These are phyloP conservation scores for Bondarzewia mesenterica DNA, from an alignment of 1,284 basidiomycete genomes.

Conservation along the genomic window DNA sequence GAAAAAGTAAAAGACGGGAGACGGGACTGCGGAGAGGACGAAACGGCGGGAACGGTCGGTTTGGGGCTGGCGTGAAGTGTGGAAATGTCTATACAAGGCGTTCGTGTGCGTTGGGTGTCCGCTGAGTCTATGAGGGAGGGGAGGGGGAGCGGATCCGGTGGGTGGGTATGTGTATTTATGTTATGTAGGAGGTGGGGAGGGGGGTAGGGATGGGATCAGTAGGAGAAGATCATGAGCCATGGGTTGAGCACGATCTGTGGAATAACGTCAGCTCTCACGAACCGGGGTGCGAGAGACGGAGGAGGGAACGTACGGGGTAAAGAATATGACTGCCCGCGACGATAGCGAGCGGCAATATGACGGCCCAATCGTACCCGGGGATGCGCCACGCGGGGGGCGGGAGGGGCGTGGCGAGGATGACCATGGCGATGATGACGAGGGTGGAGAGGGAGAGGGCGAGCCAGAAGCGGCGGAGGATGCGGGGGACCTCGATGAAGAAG, in stretches of 20 bases:
- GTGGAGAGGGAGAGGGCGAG: conserved; percentile 50
- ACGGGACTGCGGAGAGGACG: no score
- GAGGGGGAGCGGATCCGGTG: not conserved
- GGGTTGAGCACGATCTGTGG: conserved; percentile 66
- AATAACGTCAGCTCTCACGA: not conserved
- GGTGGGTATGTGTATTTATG: no score
- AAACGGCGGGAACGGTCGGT: no score
- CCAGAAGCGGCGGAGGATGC: conserved; percentile 70
- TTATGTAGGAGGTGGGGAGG: not conserved
- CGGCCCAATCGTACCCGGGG: conserved; percentile 52
- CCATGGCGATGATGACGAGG: conserved; percentile 39
- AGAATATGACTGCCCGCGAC: conserved; percentile 58
- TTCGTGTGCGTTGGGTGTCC: no score
- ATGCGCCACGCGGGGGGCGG: conserved; percentile 60
- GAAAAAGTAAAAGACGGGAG: no score
- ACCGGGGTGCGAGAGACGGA: conserved; percentile 7
- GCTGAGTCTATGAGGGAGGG: no score
- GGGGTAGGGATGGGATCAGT: conserved; percentile 24
- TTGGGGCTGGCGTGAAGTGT: no score
- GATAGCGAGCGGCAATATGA: conserved; percentile 57
- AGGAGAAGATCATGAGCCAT: conserved; percentile 66
- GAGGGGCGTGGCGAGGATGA: conserved; percentile 41
- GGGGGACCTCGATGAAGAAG: conserved; percentile 84
- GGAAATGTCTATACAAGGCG: no score
- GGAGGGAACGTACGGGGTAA: conserved; percentile 45